These are phyloP conservation scores for Gossypioides kirkii DNA, from an alignment of 345 rosid species.

Conservation along the genomic window DNA sequence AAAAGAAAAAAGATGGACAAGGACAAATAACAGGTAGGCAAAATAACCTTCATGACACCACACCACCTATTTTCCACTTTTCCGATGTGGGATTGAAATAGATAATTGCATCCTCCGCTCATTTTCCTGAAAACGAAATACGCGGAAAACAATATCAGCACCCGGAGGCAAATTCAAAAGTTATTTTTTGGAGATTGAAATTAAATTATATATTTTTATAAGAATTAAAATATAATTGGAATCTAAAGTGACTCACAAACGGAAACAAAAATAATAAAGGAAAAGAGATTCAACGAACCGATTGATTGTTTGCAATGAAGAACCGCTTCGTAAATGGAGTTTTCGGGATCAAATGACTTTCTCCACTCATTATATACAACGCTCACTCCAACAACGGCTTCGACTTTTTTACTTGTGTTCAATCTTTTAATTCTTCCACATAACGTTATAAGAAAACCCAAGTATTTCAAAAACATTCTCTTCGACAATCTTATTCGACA, in stretches of 20 bases:
- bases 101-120: conserved; percentile 12
- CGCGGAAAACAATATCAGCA: neutral
- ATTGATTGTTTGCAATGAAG: conserved; percentile 92
- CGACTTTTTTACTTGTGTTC: neutral
- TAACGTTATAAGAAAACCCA: conserved; percentile 64
- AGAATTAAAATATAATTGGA: neutral
- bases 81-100: too few relatives aligned
- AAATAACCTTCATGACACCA: conserved; percentile 4
- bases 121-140: conserved; percentile 35
- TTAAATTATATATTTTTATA: too few relatives aligned
- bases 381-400: too few relatives aligned
- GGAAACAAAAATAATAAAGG: neutral
- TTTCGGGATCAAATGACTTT: conserved; percentile 73
- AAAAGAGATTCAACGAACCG: conserved; percentile 29
- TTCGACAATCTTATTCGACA: conserved; percentile 41
- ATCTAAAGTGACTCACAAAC: neutral
- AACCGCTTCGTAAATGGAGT: conserved; percentile 88
- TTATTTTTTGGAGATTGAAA: too few relatives aligned
- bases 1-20: conserved; percentile 21
- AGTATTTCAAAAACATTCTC: conserved; percentile 54
- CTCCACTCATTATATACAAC: conserved; percentile 47
- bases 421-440: conserved; percentile 45
- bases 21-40: conserved; percentile 31
- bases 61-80: conserved; percentile 20
- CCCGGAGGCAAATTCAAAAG: too few relatives aligned